phyloP scores from a whole-genome alignment of 2,329 filamentous ascomycete genomes.

The Alternaria sp. region DNA sequence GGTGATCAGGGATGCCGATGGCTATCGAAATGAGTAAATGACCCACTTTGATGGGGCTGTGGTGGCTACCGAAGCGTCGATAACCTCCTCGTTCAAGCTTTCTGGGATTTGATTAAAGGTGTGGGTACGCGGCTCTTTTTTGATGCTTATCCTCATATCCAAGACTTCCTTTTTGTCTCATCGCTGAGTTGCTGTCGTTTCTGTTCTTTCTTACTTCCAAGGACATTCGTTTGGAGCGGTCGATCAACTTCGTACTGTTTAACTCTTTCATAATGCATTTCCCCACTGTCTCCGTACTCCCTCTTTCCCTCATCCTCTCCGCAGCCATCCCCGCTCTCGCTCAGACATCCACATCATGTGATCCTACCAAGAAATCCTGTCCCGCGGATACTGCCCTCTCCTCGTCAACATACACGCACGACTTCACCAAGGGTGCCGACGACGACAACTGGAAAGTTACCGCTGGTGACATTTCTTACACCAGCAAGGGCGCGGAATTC shows the following conservation, averaged over 20 bases:
- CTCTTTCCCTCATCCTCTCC: conserved; percentile 4
- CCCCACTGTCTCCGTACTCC: not conserved
- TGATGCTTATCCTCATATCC: not conserved
- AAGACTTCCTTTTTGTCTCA: not conserved
- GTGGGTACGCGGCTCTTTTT: not conserved
- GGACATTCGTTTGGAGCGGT: not conserved
- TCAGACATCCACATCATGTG: conserved; percentile 53
- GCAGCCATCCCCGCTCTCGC: conserved; percentile 24
- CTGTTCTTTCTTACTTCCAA: not conserved
- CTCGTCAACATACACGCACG: conserved; percentile 49
- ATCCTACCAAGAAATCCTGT: conserved; percentile 52
- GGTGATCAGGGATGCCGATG: not conserved
- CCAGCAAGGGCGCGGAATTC: conserved; percentile 55
- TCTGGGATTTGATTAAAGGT: not conserved
- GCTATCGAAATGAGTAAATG: not conserved
- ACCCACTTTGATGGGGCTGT: not conserved
- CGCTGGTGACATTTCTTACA: conserved; percentile 51
- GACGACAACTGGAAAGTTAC: conserved; percentile 37
- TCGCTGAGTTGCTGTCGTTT: not conserved
- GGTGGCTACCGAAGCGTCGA: not conserved
- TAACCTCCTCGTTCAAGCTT: not conserved
- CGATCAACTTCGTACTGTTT: not conserved
- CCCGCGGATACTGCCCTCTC: conserved; percentile 50
- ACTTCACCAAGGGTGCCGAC: conserved; percentile 45
- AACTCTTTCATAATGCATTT: not conserved